Conservation (phyloP, 192 early-diverging fungal species). For the Coemansia sp. region DNA sequence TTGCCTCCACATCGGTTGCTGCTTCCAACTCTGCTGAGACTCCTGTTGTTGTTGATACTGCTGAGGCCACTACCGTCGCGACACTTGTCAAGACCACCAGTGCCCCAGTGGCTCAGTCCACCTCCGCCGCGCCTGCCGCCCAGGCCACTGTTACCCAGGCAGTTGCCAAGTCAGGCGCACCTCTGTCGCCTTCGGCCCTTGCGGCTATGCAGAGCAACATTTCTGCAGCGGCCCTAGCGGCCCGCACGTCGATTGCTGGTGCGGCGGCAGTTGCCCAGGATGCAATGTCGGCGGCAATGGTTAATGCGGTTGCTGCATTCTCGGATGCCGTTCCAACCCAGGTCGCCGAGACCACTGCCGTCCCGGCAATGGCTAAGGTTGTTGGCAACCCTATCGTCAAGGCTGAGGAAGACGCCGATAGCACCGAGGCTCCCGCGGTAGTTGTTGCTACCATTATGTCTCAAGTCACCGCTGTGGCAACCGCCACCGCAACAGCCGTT, state of each 20-base stretch:
- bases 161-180: background rate
- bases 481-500: background rate
- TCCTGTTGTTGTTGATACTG: background rate
- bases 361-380: background rate
- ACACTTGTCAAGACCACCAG: background rate
- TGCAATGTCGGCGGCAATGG: slow-evolving; percentile 14
- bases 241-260: slow-evolving; percentile 11
- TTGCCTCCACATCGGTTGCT: background rate
- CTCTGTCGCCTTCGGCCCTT: background rate
- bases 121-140: background rate
- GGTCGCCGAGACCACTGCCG: background rate
- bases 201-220: slow-evolving; percentile 10
- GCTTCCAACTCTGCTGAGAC: slow-evolving; percentile 1
- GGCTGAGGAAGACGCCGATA: slow-evolving; percentile 7
- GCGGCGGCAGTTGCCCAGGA: slow-evolving; percentile 15
- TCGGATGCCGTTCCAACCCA: background rate
- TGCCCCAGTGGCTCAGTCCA: background rate
- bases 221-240: slow-evolving; percentile 3
- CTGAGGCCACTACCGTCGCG: background rate
- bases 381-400: background rate
- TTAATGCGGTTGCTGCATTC: slow-evolving; percentile 11
- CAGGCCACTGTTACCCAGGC: background rate
- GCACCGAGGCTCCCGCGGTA: background rate
- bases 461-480: background rate
- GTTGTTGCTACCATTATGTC: background rate